phyloP scores from a whole-genome alignment of 2,329 filamentous ascomycete genomes.

The Malbranchea cinnamomea region DNA sequence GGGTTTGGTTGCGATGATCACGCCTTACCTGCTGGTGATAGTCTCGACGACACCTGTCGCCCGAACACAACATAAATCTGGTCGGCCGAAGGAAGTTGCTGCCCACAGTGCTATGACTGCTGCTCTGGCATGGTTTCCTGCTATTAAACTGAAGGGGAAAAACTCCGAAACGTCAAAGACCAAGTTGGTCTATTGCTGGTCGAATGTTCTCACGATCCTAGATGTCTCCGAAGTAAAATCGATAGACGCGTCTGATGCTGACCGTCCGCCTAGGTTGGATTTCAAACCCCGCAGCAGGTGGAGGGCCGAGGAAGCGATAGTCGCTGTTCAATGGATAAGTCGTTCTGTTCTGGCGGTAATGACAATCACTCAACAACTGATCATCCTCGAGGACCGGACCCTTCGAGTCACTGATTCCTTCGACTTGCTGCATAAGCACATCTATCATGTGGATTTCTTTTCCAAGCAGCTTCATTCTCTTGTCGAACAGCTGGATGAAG shows the following conservation, averaged over 20 bases:
- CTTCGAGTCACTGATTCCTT: constrained; percentile 91
- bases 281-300: constrained; percentile 78
- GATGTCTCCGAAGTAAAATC: constrained; percentile 62
- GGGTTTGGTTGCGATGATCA: constrained; percentile 87
- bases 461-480: constrained; percentile 70
- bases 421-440: constrained; percentile 79
- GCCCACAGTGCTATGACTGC: constrained; percentile 87
- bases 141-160: constrained; percentile 73
- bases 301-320: constrained; percentile 89
- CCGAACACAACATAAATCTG: constrained; percentile 89
- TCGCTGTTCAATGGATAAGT: constrained; percentile 92
- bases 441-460: constrained; percentile 83
- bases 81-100: constrained; percentile 76
- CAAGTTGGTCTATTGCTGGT: constrained; percentile 97
- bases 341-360: constrained; percentile 81
- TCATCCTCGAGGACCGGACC: constrained; percentile 78
- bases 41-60: constrained; percentile 94
- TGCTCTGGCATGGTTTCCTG: constrained; percentile 92
- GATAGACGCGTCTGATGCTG: constrained; percentile 45
- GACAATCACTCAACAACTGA: constrained; percentile 83
- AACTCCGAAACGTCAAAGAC: constrained; percentile 52
- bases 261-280: constrained; percentile 61
- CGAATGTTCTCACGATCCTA: constrained; percentile 85
- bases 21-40: constrained; percentile 87
- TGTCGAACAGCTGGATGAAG: constrained; percentile 77